phyloP scores from a whole-genome alignment of 495 filamentous ascomycete species.

The Staphylotrichum longicolle region DNA sequence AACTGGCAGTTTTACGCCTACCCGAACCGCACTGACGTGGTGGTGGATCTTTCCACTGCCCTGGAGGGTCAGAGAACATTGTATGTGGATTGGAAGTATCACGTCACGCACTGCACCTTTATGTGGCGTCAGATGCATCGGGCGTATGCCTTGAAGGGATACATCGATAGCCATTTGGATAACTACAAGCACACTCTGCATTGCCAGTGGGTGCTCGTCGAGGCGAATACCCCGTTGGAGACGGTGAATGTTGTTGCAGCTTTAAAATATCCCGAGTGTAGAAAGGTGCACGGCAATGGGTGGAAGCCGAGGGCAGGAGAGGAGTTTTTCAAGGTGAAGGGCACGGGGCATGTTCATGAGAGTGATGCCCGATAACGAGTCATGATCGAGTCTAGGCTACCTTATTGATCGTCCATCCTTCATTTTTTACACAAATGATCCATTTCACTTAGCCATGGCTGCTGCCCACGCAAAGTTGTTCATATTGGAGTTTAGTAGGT shows the following conservation, averaged over 20 bases:
- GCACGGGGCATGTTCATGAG: too few species aligned
- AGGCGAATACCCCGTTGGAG: neutral
- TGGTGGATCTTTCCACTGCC: neutral
- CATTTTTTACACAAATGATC: too few species aligned
- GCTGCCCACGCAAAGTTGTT: too few species aligned
- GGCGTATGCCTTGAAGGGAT: slow-evolving; percentile 19
- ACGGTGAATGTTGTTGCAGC: slow-evolving; percentile 14
- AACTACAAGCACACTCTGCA: slow-evolving; percentile 19
- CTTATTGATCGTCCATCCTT: too few species aligned
- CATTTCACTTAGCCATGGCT: too few species aligned
- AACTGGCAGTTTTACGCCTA: slow-evolving; percentile 22
- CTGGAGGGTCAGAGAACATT: slow-evolving; percentile 18
- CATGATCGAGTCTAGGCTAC: too few species aligned
- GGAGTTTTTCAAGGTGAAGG: too few species aligned
- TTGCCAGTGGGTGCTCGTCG: slow-evolving; percentile 15
- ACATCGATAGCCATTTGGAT: slow-evolving; percentile 19
- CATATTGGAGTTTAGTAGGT: too few species aligned
- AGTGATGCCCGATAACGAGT: too few species aligned
- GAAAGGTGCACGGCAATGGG: neutral
- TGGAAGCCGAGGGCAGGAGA: too few species aligned
- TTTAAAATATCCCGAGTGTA: slow-evolving; percentile 17
- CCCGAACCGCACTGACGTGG: slow-evolving; percentile 1
- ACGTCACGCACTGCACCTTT: slow-evolving; percentile 36
- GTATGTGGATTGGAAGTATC: slow-evolving; percentile 39
- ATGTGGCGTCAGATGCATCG: slow-evolving; percentile 40